Base-by-base conservation (phyloP, 805 yeast genomes). In the Saccharomycopsis sp. region DNA sequence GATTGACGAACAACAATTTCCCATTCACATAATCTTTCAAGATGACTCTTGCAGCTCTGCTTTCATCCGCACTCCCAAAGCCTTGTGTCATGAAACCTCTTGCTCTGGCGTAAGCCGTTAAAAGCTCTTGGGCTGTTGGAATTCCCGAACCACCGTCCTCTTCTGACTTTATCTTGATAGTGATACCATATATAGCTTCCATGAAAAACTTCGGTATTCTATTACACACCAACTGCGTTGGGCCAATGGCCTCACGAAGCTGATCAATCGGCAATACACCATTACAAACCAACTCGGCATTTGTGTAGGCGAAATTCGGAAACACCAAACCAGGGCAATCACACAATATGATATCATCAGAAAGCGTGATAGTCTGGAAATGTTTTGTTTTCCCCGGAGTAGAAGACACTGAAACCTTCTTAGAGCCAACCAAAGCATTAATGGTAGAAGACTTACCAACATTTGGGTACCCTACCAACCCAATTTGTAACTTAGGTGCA, bases 241-340 rank as follows among this genome's bases (percentile, higher is more conserved):
- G 97, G 2, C 94, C 94, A 7, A 89, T 78, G 58, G 75, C 77
- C 56, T 92, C 99, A 56, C 97, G 74, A 48, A 92, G 69, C 62
- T 92, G 98, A 63, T 92, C 98, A 53, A 92, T 92, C 16, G 99
- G 99, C 43, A 92, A 69, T n/a, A 92, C 95, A 71, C 99, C 99
- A 56, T 87, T 85, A 65, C 96, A 87, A 1, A 92, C 98, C 54
- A 92, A 71, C 54, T 92, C 99, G 52, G 94, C 97, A 55, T 87
- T 88, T 18, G 96, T 84, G 58, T 83, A 84, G 5, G 97, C 97
- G 58, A 92, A 92, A 55, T 89, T 92, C 18, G 99, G 98, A 68
- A 92, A 92, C 13, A 92, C 99, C 48, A 92, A 69, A 72, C 99
- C 99, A 2, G 99, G 99, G 68, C 99, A 92, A 69, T 92, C 99